phyloP scores from a whole-genome alignment of 352 stramenopile species.

The Pythium diclinum region DNA sequence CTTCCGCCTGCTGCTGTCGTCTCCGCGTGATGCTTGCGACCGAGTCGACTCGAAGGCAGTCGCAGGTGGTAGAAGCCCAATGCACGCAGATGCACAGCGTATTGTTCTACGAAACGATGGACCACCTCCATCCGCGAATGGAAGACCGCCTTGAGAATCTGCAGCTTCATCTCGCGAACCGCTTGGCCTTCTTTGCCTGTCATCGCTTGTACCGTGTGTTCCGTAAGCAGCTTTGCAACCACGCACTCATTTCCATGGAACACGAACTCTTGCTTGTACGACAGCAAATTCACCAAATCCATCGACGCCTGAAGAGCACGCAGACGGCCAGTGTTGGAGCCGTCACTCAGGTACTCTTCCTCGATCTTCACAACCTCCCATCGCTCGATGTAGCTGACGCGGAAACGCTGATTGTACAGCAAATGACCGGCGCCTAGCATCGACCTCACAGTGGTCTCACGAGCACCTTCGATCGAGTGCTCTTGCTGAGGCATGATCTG shows the following conservation, averaged over 20 bases:
- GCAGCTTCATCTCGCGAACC: conserved; percentile 63
- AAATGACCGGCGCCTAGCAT: conserved; percentile 60
- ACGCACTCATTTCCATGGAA: conserved; percentile 64
- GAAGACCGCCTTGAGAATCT: conserved; percentile 70
- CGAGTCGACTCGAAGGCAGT: conserved; percentile 33
- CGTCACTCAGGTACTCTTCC: conserved; percentile 42
- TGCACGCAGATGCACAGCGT: conserved; percentile 48
- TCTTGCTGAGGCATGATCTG: not conserved
- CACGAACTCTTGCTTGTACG: conserved; percentile 87
- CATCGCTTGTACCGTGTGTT: conserved; percentile 76
- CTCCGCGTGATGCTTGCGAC: conserved; percentile 7
- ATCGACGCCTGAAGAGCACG: conserved; percentile 66
- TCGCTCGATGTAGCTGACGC: conserved; percentile 73
- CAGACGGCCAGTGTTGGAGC: conserved; percentile 43
- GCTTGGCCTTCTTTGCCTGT: conserved; percentile 54
- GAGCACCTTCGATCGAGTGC: conserved; percentile 42
- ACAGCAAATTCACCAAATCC: conserved; percentile 81
- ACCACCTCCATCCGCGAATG: conserved; percentile 65
- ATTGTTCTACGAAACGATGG: conserved; percentile 71
- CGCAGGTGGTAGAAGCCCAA: conserved; percentile 66
- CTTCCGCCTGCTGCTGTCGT: not conserved
- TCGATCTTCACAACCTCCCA: conserved; percentile 63
- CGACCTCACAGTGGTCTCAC: conserved; percentile 46
- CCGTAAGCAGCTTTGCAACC: conserved; percentile 73
- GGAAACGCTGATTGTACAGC: conserved; percentile 67